Conservation (phyloP, 2,329 filamentous ascomycete species). For the Epichloe glyceriae region DNA sequence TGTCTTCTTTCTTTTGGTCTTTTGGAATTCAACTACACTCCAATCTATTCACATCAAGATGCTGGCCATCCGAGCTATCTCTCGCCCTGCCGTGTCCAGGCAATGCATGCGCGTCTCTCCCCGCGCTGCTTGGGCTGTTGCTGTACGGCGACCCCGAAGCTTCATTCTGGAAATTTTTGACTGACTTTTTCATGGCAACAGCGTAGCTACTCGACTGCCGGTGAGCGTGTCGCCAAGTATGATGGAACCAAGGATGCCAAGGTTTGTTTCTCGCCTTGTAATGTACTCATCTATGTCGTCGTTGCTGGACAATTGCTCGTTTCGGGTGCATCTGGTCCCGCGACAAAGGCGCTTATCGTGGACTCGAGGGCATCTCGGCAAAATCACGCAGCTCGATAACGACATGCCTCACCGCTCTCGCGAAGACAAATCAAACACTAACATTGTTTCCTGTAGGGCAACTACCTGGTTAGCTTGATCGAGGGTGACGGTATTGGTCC, state of each 20-base stretch:
- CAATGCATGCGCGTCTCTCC: constrained; percentile 64
- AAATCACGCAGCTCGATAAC: constrained; percentile 3
- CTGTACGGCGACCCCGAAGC: constrained; percentile 16
- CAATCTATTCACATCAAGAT: constrained; percentile 37
- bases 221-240: constrained; percentile 80
- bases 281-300: background rate
- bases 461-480: constrained; percentile 91
- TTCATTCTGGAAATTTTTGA: background rate
- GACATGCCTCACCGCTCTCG: background rate
- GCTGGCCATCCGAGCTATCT: constrained; percentile 70
- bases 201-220: constrained; percentile 51
- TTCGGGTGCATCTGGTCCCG: background rate
- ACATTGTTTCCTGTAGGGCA: constrained; percentile 46
- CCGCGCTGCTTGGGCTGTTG: constrained; percentile 32
- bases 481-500: constrained; percentile 98
- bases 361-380: constrained; percentile 13
- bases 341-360: background rate
- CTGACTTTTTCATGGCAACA: constrained; percentile 26
- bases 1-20: constrained; percentile 10
- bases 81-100: constrained; percentile 53
- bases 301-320: background rate
- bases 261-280: constrained; percentile 42
- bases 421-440: background rate
- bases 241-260: constrained; percentile 78
- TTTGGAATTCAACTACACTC: constrained; percentile 10